These are phyloP conservation scores for Trichoderma simmonsii DNA, from an alignment of 2,329 filamentous ascomycete species.

Conservation along the genomic window DNA sequence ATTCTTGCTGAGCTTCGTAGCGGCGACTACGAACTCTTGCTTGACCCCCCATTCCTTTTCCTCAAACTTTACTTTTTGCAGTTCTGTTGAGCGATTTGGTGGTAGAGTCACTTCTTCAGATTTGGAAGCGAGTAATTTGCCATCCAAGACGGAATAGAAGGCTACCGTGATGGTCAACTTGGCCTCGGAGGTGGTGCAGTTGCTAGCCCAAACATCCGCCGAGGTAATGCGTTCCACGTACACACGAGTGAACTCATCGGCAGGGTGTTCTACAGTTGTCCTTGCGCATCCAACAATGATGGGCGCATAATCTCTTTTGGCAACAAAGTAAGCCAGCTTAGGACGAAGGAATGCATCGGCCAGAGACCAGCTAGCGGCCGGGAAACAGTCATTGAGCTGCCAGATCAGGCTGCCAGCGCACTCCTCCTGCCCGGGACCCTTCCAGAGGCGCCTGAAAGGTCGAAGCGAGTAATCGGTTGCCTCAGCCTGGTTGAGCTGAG, in stretches of 20 bases:
- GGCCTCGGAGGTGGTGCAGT: not conserved
- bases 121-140: not conserved
- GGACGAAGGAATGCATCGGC: constrained; percentile 2
- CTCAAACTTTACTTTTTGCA: not conserved
- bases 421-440: not conserved
- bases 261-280: not conserved
- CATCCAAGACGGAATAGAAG: not conserved
- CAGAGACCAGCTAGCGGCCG: constrained; percentile 9
- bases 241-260: not conserved
- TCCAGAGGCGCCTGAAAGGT: constrained; percentile 8
- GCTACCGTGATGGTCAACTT: not conserved
- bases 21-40: constrained; percentile 1
- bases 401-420: constrained; percentile 8
- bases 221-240: not conserved
- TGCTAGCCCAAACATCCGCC: not conserved
- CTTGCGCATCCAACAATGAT: not conserved
- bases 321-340: constrained; percentile 11
- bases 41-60: not conserved
- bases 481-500: constrained; percentile 14
- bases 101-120: not conserved
- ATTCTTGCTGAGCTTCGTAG: not conserved
- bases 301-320: not conserved
- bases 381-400: constrained; percentile 15
- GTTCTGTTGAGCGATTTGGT: constrained; percentile 8
- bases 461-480: constrained; percentile 5